These are phyloP conservation scores for Cladophialophora carrionii DNA, from an alignment of 2,329 filamentous ascomycete genomes.

Conservation along the genomic window DNA sequence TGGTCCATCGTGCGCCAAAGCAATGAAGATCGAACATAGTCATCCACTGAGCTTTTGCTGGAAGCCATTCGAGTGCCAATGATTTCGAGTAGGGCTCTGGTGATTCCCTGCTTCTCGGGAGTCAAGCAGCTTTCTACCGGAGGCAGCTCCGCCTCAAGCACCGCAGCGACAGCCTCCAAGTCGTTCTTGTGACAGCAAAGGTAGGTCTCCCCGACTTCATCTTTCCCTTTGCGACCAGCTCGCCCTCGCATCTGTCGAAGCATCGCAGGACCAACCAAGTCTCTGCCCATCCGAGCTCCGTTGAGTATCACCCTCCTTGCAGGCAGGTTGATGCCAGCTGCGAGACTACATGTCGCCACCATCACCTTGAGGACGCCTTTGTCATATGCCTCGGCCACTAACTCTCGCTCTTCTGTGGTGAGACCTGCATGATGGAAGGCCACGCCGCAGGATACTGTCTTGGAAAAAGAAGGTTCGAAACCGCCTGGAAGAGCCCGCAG, in stretches of 20 bases:
- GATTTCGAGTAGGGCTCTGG: conserved; percentile 72
- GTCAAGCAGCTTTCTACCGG: conserved; percentile 69
- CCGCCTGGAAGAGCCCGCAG: conserved; percentile 68
- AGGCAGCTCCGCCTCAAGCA: conserved; percentile 74
- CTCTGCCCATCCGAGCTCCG: conserved; percentile 73
- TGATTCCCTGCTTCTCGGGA: conserved; percentile 68
- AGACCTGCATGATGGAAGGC: conserved; percentile 71
- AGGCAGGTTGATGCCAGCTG: conserved; percentile 77
- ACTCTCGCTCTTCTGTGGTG: conserved; percentile 73
- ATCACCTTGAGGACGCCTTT: conserved; percentile 68
- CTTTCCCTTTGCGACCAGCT: conserved; percentile 77
- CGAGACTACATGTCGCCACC: conserved; percentile 76
- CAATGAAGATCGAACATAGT: conserved; percentile 70
- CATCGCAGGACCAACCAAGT: conserved; percentile 77
- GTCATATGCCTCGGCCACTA: conserved; percentile 73
- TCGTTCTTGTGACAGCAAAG: conserved; percentile 72
- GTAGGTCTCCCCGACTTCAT: conserved; percentile 76
- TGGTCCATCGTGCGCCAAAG: conserved; percentile 60
- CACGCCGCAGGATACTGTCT: conserved; percentile 67
- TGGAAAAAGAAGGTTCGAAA: conserved; percentile 66
- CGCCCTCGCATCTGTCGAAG: conserved; percentile 79
- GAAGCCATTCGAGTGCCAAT: conserved; percentile 70
- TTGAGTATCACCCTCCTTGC: conserved; percentile 76
- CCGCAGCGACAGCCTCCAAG: conserved; percentile 68
- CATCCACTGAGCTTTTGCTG: conserved; percentile 64